Base-by-base conservation (phyloP, 2,329 filamentous ascomycete species). In the Fusarium aywerte region DNA sequence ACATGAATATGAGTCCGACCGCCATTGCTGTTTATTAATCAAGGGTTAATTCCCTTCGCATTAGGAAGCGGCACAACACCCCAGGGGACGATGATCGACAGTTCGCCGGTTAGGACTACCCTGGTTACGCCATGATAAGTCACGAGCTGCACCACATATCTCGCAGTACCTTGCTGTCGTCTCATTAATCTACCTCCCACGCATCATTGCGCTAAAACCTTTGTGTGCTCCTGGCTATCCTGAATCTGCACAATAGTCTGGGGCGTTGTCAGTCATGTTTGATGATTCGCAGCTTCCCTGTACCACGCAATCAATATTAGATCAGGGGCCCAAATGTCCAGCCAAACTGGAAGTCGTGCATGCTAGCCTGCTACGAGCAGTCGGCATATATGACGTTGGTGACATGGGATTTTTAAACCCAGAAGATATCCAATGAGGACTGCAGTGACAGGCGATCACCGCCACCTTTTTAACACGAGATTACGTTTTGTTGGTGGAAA, bases 311-410 rank as follows among this genome's bases (percentile, higher is more conserved):
- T 36, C 21, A 48, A 25, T 48, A 25, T 16, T 21, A 48, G 21
- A 48, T 25, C 21, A 25, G 9, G 31, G 31, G 4, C 21, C 29
- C 45, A 35, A 18, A 45, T 27, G 21, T 5, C 13, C 12, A 18
- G 43, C 52, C 50, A 55, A 27, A 58, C 62, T 58, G 6, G 54
- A 70, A 56, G 31, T 32, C 23, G 38, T 60, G 43, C 55, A 65
- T 43, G 44, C 21, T 50, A 23, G 42, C 33, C 23, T 33, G 40
- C 45, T 51, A 47, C 8, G 50, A 43, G 38, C 21, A 47, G 18
- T 48, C 58, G 45, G 27, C 49, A 61, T 65, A 45, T 47, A 15
- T 16, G 40, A 50, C 23, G 61, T 58, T 67, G 55, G 58, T 49
- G 52, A 58, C 50, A 55, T 47, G 5, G 27, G 12, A 10, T 36